Base-by-base conservation (phyloP, 2,329 filamentous ascomycete genomes). In the Hirsutella rhossiliensis region DNA sequence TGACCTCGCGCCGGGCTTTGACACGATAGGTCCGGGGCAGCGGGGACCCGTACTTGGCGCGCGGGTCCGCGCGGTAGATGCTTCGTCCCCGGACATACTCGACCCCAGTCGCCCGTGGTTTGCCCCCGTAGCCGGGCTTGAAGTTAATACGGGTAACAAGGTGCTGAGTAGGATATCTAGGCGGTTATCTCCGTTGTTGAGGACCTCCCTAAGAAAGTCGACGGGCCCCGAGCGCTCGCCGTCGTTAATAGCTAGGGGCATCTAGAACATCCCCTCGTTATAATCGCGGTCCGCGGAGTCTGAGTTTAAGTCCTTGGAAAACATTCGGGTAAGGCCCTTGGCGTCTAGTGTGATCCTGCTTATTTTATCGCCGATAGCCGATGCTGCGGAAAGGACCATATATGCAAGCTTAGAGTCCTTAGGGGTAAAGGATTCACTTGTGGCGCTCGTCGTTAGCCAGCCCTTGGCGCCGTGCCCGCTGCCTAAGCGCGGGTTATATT, bases 391-490 rank as follows among this genome's bases (percentile, higher is more conserved):
- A n/a, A 44, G 19, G 20, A 56, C 43, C 17, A 54, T 32, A 18
- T 43, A 46, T 20, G 78, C 54, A 4, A 81, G 63, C 54, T 77
- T 68, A 1, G 63, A 59, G 46, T 82, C 77, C 15, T 64, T 54
- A 2, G 72, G 55, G 2, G 74, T 68, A 27, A 80, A 63, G 15
- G 59, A 64, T 37, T 79, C 57, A 11, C 72, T 68, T 0, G 75
- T 69, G 4, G 68, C 59, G 46, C 67, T 66, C 1, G 72, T 77
- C 20, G 60, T 58, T n/a, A 79, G 64, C 76, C 76, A 81, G 19
- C 78, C 78, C 20, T 68, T 52, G 49, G 67, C 73, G 11, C 78
- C 78, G 51, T 82, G 78, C 5, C 75, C 76, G 37, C 38, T 42
- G 55, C 47, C 18, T 4, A 40, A 41, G 9, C 44, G 43, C 17